Percentiles rank a stretch among this genome's conserved stretches.
Evolutionary conservation across 768 basidiomycete genomes (phyloP).

Genomic region (Butyriboletus loyo): DNA sequence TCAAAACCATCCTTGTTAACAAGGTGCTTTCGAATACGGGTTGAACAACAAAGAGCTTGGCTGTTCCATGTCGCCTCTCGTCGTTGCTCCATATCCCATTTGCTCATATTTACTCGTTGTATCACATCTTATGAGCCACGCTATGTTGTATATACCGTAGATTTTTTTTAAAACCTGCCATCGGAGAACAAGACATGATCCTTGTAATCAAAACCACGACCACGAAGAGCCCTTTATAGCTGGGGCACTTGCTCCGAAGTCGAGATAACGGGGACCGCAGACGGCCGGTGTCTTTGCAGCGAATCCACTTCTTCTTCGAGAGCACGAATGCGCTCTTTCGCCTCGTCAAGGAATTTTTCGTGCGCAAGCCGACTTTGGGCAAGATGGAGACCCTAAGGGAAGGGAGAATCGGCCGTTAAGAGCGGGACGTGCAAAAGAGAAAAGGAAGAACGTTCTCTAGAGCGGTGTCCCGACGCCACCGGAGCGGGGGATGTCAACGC

Average conservation of each 20-base stretch:
- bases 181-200: background rate
- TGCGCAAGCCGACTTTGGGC: constrained; percentile 60
- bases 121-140: background rate
- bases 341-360: constrained; percentile 68
- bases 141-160: constrained; percentile 16
- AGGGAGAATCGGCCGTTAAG: constrained; percentile 12
- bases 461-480: constrained; percentile 12
- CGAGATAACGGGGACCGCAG: background rate
- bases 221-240: constrained; percentile 22
- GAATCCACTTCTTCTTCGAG: constrained; percentile 59
- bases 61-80: background rate
- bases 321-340: constrained; percentile 44
- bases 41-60: constrained; percentile 10
- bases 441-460: background rate
- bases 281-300: constrained; percentile 24
- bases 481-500: background rate
- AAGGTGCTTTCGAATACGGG: constrained; percentile 24
- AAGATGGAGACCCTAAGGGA: constrained; percentile 60
- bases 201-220: constrained; percentile 4
- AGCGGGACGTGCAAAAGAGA: background rate
- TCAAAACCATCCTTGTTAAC: constrained; percentile 61
- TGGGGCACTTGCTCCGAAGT: background rate
- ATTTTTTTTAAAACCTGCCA: background rate
- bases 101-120: constrained; percentile 1
- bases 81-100: background rate